A percentile compares a stretch with the other conserved stretches of the same genome.
Conservation (phyloP, 2,329 filamentous ascomycete genomes). For the Colletotrichum tanaceti region DNA sequence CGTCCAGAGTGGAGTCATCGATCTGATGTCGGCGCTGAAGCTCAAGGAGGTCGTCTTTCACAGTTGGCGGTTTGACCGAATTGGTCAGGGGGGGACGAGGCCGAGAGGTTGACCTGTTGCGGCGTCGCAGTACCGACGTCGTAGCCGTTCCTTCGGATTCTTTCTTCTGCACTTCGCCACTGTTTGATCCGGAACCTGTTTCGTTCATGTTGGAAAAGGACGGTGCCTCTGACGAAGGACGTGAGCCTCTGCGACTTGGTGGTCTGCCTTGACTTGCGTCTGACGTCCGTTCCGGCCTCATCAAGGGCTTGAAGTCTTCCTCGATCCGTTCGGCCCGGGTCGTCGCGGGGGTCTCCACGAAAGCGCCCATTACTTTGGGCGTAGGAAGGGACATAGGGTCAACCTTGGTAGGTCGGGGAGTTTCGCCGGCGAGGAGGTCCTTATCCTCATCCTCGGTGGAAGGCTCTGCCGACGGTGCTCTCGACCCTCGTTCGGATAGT, state of each 20-base stretch:
- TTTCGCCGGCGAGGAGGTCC: constrained; percentile 54
- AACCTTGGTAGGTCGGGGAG: constrained; percentile 58
- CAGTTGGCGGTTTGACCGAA: constrained; percentile 64
- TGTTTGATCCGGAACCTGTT: constrained; percentile 20
- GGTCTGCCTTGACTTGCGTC: constrained; percentile 9
- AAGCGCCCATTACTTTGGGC: constrained; percentile 66
- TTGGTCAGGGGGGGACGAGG: constrained; percentile 62
- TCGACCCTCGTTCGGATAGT: constrained; percentile 67
- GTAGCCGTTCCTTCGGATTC: constrained; percentile 41
- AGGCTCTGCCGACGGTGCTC: constrained; percentile 60
- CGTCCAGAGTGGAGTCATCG: constrained; percentile 70
- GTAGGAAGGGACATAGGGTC: constrained; percentile 64
- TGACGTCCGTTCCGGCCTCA: constrained; percentile 21
- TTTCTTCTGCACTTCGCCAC: constrained; percentile 7
- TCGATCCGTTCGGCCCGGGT: constrained; percentile 53
- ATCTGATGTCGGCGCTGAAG: constrained; percentile 65
- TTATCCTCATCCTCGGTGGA: constrained; percentile 49
- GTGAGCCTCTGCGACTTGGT: constrained; percentile 28
- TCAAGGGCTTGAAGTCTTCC: constrained; percentile 43
- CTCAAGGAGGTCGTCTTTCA: constrained; percentile 66
- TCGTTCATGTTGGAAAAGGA: constrained; percentile 14
- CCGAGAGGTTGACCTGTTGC: constrained; percentile 56
- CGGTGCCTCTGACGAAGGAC: constrained; percentile 14
- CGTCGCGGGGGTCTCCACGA: constrained; percentile 66
- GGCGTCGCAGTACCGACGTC: constrained; percentile 42